These are phyloP conservation scores for Rhynchospora pubera DNA, from an alignment of 176 grass and related monocot species.

Conservation along the genomic window DNA sequence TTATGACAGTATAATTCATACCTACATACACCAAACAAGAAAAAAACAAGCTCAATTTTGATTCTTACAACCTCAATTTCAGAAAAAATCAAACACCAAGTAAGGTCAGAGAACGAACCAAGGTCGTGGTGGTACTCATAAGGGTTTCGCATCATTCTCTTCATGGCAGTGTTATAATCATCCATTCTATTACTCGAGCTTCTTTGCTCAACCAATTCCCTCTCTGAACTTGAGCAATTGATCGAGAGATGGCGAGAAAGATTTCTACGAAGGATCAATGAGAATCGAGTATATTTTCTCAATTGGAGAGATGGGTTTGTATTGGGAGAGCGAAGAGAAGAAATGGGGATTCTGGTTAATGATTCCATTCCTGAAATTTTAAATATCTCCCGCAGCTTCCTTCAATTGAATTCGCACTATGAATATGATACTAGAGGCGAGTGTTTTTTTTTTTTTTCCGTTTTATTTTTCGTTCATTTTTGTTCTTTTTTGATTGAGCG, in stretches of 20 bases:
- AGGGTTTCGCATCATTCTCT: slow-evolving; percentile 76
- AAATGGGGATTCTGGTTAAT: slow-evolving; percentile 1
- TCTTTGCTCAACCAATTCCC: slow-evolving; percentile 17
- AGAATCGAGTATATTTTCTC: neutral
- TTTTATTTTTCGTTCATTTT: neutral
- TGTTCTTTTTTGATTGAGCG: too few species aligned
- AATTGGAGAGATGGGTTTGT: neutral
- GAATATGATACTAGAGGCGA: neutral
- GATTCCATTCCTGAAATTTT: slow-evolving; percentile 3
- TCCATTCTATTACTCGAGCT: slow-evolving; percentile 32
- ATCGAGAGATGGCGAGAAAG: neutral
- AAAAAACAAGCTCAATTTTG: neutral
- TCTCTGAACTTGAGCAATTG: slow-evolving; percentile 19
- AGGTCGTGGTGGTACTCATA: slow-evolving; percentile 84
- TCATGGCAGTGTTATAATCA: slow-evolving; percentile 82
- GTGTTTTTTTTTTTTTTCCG: neutral
- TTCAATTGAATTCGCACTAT: neutral
- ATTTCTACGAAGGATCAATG: neutral
- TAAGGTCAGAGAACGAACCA: slow-evolving; percentile 22
- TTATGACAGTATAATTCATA: slow-evolving; percentile 88
- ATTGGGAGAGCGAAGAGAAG: neutral
- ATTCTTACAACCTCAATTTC: neutral
- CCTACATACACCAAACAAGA: slow-evolving; percentile 30
- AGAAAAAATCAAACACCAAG: neutral
- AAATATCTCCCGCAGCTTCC: neutral